Evolutionary conservation across 495 filamentous ascomycete genomes (phyloP).

Genomic region (Neurospora sp.): DNA sequence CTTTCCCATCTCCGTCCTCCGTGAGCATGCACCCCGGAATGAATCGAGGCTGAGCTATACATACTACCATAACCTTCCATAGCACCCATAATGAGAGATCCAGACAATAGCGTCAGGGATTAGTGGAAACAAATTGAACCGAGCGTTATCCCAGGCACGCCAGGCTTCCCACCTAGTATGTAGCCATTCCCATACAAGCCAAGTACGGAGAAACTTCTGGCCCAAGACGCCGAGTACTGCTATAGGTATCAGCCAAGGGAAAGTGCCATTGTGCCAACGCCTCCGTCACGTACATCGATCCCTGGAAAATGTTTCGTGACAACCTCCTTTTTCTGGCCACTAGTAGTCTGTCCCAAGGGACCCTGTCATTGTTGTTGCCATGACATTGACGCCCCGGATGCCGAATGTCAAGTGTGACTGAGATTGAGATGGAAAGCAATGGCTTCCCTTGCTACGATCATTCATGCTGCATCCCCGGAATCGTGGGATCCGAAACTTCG

Average conservation of each 20-base stretch:
- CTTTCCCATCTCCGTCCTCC: conserved; percentile 10
- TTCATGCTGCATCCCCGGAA: conserved; percentile 28
- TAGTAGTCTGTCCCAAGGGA: neutral
- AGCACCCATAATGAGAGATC: no score
- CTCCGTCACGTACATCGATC: neutral
- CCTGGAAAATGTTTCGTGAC: conserved; percentile 35
- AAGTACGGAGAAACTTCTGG: no score
- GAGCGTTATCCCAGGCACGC: neutral
- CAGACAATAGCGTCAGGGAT: neutral
- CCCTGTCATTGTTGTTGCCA: neutral
- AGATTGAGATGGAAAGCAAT: neutral
- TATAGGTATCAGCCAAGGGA: neutral
- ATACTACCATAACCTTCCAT: neutral
- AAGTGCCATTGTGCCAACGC: neutral
- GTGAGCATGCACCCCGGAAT: conserved; percentile 4
- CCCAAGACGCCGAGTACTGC: neutral
- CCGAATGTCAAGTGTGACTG: neutral
- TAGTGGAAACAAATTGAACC: neutral
- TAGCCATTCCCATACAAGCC: no score
- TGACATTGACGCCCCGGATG: neutral
- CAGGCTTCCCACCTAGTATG: no score
- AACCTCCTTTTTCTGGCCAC: conserved; percentile 20
- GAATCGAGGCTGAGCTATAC: neutral
- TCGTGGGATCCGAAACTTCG: neutral
- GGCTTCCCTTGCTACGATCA: conserved; percentile 27